phyloP scores from a whole-genome alignment of 495 filamentous ascomycete species.

The Apiosordaria backusii region DNA sequence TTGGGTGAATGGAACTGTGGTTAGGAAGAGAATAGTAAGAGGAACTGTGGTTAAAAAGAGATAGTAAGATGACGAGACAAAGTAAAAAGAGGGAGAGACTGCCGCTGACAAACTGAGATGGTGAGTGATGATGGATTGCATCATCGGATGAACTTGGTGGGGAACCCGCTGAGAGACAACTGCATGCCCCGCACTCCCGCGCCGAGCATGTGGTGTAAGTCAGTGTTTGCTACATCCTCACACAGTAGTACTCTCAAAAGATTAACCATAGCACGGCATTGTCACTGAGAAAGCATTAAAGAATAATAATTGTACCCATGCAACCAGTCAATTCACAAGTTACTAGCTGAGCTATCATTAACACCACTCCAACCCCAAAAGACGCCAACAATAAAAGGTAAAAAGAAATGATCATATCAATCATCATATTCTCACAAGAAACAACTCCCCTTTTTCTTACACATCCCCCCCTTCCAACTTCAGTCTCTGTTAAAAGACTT shows the following conservation, averaged over 20 bases:
- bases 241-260: neutral
- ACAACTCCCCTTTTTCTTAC: neutral
- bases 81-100: too few species aligned
- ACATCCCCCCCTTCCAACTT: too few species aligned
- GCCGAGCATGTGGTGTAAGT: neutral
- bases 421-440: conserved; percentile 1
- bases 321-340: neutral
- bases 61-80: too few species aligned
- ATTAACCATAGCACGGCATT: too few species aligned
- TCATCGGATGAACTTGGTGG: neutral
- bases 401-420: neutral
- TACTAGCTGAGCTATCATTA: neutral
- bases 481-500: neutral
- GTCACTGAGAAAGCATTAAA: neutral
- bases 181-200: neutral
- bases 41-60: too few species aligned
- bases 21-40: neutral
- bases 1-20: too few species aligned
- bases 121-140: neutral
- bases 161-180: neutral
- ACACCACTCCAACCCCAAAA: neutral
- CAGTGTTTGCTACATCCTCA: neutral
- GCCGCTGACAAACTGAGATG: too few species aligned
- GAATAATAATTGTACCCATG: neutral
- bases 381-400: neutral